These are phyloP conservation scores for Nemophila menziesii DNA, from an alignment of 257 asterid species.

Conservation along the genomic window DNA sequence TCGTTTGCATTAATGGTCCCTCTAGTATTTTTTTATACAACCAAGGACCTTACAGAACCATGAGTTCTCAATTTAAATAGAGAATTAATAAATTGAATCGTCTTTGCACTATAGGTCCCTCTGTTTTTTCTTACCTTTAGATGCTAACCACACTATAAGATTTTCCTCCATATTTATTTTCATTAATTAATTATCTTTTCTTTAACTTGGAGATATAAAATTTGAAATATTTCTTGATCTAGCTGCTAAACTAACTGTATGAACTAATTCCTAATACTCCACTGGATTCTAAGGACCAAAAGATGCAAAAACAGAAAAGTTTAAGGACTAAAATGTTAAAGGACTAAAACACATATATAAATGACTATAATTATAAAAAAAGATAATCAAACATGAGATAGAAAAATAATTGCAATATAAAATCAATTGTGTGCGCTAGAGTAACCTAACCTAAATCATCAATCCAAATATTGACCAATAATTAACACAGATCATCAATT, in stretches of 20 bases:
- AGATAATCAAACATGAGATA: too few relatives aligned
- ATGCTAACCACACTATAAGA: constrained; percentile 77
- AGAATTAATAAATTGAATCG: too few relatives aligned
- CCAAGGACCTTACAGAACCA: constrained; percentile 29
- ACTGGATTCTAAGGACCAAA: constrained; percentile 59
- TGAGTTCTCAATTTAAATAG: too few relatives aligned
- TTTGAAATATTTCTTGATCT: constrained; percentile 74
- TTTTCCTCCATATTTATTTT: constrained; percentile 79
- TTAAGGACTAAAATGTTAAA: too few relatives aligned
- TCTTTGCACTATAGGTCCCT: too few relatives aligned
- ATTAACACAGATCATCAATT: not conserved
- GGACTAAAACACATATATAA: too few relatives aligned
- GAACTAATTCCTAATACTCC: constrained; percentile 80
- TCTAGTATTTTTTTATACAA: constrained; percentile 19
- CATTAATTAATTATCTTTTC: constrained; percentile 32
- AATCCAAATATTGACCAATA: too few relatives aligned
- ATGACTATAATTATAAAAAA: too few relatives aligned
- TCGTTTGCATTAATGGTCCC: constrained; percentile 23
- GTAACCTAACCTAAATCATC: too few relatives aligned
- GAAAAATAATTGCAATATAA: too few relatives aligned
- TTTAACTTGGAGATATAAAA: constrained; percentile 31
- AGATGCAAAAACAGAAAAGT: constrained; percentile 1
- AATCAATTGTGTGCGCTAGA: too few relatives aligned
- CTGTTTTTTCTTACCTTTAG: constrained; percentile 70
- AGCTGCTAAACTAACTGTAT: constrained; percentile 85